A percentile compares a stretch with the other conserved stretches of the same genome.
phyloP scores from a whole-genome alignment of 179 eudicot genomes.

The Spergularia azorica region DNA sequence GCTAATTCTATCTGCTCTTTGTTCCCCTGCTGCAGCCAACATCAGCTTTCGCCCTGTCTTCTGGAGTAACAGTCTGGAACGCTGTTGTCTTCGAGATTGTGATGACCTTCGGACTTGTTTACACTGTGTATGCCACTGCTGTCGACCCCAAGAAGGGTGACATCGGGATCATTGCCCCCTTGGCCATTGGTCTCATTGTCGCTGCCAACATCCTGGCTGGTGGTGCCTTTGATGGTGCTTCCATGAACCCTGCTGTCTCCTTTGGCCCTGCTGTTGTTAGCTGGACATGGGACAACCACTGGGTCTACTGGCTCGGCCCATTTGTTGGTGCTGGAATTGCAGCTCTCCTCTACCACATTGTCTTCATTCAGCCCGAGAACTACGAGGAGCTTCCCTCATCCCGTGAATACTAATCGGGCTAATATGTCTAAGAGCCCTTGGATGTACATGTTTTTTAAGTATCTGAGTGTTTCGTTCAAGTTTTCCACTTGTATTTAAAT shows the following conservation, averaged over 20 bases:
- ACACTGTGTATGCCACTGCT: constrained; percentile 68
- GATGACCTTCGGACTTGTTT: constrained; percentile 69
- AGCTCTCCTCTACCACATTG: constrained; percentile 44
- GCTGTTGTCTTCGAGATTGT: constrained; percentile 63
- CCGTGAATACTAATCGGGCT: constrained; percentile 18
- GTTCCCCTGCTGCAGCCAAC: constrained; percentile 40
- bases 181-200: constrained; percentile 64
- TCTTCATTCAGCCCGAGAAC: constrained; percentile 46
- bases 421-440: constrained; percentile 24
- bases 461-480: constrained; percentile 21
- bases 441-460: constrained; percentile 23
- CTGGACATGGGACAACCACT: constrained; percentile 67
- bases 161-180: constrained; percentile 63
- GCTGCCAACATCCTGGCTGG: constrained; percentile 69
- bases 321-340: constrained; percentile 56
- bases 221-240: constrained; percentile 71
- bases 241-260: constrained; percentile 77
- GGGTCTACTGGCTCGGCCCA: constrained; percentile 72
- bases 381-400: constrained; percentile 52
- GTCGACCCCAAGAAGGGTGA: constrained; percentile 67
- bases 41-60: constrained; percentile 59
- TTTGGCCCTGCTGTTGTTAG: constrained; percentile 69
- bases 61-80: constrained; percentile 51
- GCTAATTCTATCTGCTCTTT: neutral
- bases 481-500: constrained; percentile 30